These are phyloP conservation scores for Acacia crassicarpa DNA, from an alignment of 306 rosid species.

Conservation along the genomic window DNA sequence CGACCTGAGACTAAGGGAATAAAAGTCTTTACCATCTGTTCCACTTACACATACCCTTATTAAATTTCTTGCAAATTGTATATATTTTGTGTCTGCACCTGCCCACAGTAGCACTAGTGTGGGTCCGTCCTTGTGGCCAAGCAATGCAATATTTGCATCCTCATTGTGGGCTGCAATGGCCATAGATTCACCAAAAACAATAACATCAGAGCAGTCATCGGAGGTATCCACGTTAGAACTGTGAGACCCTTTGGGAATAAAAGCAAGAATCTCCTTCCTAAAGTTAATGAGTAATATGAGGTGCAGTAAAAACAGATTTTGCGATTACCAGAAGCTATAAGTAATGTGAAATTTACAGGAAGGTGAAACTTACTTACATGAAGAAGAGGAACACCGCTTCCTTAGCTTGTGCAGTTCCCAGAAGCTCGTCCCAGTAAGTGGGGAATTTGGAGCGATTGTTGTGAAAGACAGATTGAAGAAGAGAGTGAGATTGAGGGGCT, in stretches of 20 bases:
- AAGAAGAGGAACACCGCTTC: conserved; percentile 71
- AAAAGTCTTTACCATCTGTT: no score
- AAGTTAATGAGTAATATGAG: conserved; percentile 72
- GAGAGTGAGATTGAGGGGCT: conserved; percentile 48
- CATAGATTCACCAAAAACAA: conserved; percentile 64
- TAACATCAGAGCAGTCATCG: conserved; percentile 83
- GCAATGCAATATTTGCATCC: conserved; percentile 63
- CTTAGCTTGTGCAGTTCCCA: conserved; percentile 71
- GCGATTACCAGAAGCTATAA: background rate
- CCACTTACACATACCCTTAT: no score
- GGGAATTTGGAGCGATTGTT: conserved; percentile 60
- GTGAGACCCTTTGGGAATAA: conserved; percentile 46
- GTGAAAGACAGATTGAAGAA: conserved; percentile 49
- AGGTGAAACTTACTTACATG: conserved; percentile 43
- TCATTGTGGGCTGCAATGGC: conserved; percentile 88
- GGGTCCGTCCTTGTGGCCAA: no score
- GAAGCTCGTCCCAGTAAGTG: conserved; percentile 66
- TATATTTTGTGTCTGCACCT: no score
- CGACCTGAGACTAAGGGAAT: no score
- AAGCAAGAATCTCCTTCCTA: conserved; percentile 81
- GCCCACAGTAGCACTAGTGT: no score
- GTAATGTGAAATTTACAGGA: background rate
- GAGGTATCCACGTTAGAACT: conserved; percentile 22
- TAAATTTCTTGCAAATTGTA: no score
- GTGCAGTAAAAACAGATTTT: conserved; percentile 42